Evolutionary conservation across 805 yeast species (phyloP), one percentile per base, ranked within the genome.

Genomic region (Blastobotrys robertii): DNA sequence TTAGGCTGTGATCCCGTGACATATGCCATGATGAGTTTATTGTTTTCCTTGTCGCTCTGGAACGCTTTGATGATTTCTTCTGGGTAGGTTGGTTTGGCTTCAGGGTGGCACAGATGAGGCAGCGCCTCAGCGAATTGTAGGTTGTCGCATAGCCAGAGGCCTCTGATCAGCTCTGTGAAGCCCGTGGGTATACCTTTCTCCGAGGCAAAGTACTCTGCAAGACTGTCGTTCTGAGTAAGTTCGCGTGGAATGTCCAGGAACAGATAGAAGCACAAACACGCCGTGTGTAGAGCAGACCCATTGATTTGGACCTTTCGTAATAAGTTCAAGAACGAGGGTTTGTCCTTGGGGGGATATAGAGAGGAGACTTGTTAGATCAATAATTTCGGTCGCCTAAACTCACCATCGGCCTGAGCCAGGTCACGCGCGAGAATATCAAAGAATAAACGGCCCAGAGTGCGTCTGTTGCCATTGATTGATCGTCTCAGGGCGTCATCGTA

Each of bases 71-170:
- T 25, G 14, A 48, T 38, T 11, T 46, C 28, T 15, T 48, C 48
- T 9, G 38, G 30, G 30, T 35, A 49, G 3, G 45, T 43, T 3
- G 51, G 46, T 15, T 42, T 10, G 13, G 37, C 48, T 11, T 41
- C 40, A 3, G 54, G 54, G 32, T 51, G 45, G 31, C 50, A 36
- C 15, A 50, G 41, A 28, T 47, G 37, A 10, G 30, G n/a, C 15
- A 50, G 37, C 5, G 50, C 53, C 22, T 28, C 14, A 2, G 42
- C 42, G 14, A 41, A 43, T n/a, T 46, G 29, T 6, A 48, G 46
- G 9, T 39, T 43, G 33, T 51, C 56, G 22, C 51, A 19, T 29
- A 43, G 33, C 52, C 54, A 50, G 32, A 48, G 44, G 9, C 53
- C 56, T 25, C 30, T 30, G 28, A 50, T 44, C 19, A 50, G 41